phyloP scores from a whole-genome alignment of 495 filamentous ascomycete species.

The Xylaria intraflava region DNA sequence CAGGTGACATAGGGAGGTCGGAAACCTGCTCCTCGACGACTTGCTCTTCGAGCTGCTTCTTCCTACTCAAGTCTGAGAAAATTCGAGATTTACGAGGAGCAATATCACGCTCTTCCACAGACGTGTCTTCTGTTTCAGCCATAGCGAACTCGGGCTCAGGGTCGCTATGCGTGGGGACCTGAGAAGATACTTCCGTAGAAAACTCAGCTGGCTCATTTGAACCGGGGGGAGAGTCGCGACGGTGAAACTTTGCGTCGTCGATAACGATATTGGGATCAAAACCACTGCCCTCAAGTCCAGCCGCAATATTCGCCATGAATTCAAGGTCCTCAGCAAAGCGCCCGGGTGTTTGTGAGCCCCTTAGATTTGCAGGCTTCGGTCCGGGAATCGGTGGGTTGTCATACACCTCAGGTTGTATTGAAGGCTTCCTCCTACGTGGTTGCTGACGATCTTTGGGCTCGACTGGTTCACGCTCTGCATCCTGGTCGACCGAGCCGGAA shows the following conservation, averaged over 20 bases:
- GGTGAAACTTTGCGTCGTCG: slow-evolving; percentile 55
- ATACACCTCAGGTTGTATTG: slow-evolving; percentile 17
- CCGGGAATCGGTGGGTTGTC: slow-evolving; percentile 31
- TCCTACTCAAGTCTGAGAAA: slow-evolving; percentile 8
- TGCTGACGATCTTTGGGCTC: slow-evolving; percentile 17
- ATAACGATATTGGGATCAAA: slow-evolving; percentile 68
- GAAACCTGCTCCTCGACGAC: not conserved
- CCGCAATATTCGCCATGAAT: slow-evolving; percentile 65
- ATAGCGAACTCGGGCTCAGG: slow-evolving; percentile 9
- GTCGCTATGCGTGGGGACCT: not conserved
- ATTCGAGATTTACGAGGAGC: slow-evolving; percentile 11
- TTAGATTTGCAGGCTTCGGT: slow-evolving; percentile 32
- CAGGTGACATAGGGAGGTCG: slow-evolving; percentile 3
- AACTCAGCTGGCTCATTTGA: slow-evolving; percentile 44
- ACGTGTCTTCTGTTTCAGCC: not conserved
- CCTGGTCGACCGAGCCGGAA: slow-evolving; percentile 10
- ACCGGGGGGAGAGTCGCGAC: slow-evolving; percentile 57
- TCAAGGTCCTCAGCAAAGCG: slow-evolving; percentile 54
- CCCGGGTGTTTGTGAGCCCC: slow-evolving; percentile 38
- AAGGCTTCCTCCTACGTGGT: slow-evolving; percentile 13
- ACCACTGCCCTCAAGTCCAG: slow-evolving; percentile 57
- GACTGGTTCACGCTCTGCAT: slow-evolving; percentile 11
- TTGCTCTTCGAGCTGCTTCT: slow-evolving; percentile 14
- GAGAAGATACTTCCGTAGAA: not conserved
- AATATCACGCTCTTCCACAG: slow-evolving; percentile 17